Conservation (phyloP, 192 early-diverging fungal genomes). For the Geosiphon pyriformis region DNA sequence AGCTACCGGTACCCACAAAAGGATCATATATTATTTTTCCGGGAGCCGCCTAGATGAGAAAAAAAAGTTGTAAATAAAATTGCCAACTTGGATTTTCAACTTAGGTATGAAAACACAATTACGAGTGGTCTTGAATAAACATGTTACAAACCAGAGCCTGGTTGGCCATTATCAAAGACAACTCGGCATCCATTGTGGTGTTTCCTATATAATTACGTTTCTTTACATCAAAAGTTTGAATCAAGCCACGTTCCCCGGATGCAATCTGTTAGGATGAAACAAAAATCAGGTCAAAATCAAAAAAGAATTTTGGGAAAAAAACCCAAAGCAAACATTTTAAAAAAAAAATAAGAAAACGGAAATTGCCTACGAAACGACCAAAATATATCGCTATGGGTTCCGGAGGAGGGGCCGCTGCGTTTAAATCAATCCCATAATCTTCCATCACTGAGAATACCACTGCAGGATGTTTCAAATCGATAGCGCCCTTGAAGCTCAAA, state of each 20-base stretch:
- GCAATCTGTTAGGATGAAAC: conserved; percentile 41
- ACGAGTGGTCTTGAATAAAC: too few relatives aligned
- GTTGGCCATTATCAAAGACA: conserved; percentile 96
- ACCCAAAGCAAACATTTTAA: not conserved
- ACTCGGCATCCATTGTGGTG: conserved; percentile 97
- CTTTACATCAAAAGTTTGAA: conserved; percentile 89
- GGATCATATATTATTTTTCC: conserved; percentile 89
- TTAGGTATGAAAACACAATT: too few relatives aligned
- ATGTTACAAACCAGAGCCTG: conserved; percentile 73
- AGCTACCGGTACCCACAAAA: conserved; percentile 94
- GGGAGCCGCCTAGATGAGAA: conserved; percentile 39
- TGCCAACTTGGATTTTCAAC: too few relatives aligned
- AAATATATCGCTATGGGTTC: conserved; percentile 54
- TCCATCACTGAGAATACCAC: conserved; percentile 69
- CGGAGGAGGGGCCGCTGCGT: conserved; percentile 27
- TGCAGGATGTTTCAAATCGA: conserved; percentile 77
- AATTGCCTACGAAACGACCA: conserved; percentile 51
- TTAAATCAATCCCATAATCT: conserved; percentile 63
- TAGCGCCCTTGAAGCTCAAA: conserved; percentile 75
- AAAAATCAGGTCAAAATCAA: not conserved
- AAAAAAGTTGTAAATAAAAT: too few relatives aligned
- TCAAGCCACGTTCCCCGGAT: conserved; percentile 61
- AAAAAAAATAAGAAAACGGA: not conserved
- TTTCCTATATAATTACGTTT: conserved; percentile 92
- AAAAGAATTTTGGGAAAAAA: conserved; percentile 1